A percentile compares a stretch with the other conserved stretches of the same genome.
phyloP scores from a whole-genome alignment of 768 basidiomycete genomes.

The Lyophyllum shimeji region DNA sequence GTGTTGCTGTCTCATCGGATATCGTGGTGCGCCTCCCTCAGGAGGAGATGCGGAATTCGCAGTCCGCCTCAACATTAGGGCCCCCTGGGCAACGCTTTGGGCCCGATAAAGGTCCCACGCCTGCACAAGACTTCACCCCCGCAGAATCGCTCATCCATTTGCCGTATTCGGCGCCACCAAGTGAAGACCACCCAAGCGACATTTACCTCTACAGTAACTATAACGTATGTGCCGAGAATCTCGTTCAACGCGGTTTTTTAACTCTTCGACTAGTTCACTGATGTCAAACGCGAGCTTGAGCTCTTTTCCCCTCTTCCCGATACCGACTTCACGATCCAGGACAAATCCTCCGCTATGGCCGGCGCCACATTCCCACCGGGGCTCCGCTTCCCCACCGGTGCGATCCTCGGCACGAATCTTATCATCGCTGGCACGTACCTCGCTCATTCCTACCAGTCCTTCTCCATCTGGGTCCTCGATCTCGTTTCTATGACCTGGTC shows the following conservation, averaged over 20 bases:
- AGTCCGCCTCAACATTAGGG: slow-evolving; percentile 44
- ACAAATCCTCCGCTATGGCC: slow-evolving; percentile 79
- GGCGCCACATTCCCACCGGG: slow-evolving; percentile 88
- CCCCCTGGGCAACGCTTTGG: slow-evolving; percentile 61
- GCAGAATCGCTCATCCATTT: slow-evolving; percentile 65
- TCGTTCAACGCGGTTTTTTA: slow-evolving; percentile 12
- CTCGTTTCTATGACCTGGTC: slow-evolving; percentile 81
- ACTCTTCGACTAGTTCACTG: slow-evolving; percentile 65
- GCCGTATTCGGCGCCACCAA: slow-evolving; percentile 73
- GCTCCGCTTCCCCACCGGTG: slow-evolving; percentile 93
- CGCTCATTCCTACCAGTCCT: slow-evolving; percentile 90
- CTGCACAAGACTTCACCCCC: slow-evolving; percentile 50
- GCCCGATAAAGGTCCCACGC: slow-evolving; percentile 39
- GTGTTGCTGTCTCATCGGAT: slow-evolving; percentile 80
- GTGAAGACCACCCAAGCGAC: slow-evolving; percentile 77
- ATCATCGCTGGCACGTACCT: slow-evolving; percentile 96
- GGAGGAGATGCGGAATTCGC: slow-evolving; percentile 49
- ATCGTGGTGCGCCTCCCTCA: slow-evolving; percentile 68
- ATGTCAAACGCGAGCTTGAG: slow-evolving; percentile 94
- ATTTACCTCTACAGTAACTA: slow-evolving; percentile 95
- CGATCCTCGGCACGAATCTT: slow-evolving; percentile 86
- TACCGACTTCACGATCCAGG: slow-evolving; percentile 73
- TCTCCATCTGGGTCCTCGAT: slow-evolving; percentile 96
- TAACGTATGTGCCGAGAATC: slow-evolving; percentile 58
- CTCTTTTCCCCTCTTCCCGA: slow-evolving; percentile 82